Evolutionary conservation across 2,329 filamentous ascomycete species (phyloP).

Genomic region (Alternaria postmessia): DNA sequence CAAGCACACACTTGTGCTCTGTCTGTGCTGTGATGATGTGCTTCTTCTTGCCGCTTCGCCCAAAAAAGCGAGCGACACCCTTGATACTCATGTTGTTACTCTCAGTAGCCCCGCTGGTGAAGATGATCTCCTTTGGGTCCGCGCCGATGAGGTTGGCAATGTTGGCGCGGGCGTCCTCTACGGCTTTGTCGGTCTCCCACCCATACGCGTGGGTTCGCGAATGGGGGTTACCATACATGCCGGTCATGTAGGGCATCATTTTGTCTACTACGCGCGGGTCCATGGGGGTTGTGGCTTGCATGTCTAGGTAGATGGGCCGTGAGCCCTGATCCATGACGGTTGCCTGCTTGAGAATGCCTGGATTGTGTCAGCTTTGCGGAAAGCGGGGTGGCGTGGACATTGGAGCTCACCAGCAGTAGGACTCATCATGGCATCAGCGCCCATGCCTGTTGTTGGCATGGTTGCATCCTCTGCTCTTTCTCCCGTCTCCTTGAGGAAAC

Average conservation of each 20-base stretch:
- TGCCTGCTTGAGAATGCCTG: slow-evolving; percentile 86
- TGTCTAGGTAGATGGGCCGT: slow-evolving; percentile 95
- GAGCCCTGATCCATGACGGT: slow-evolving; percentile 92
- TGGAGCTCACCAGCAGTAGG: slow-evolving; percentile 70
- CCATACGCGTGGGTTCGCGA: slow-evolving; percentile 97
- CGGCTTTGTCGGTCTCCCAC: slow-evolving; percentile 96
- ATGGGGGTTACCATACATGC: slow-evolving; percentile 95
- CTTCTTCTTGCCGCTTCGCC: slow-evolving; percentile 92
- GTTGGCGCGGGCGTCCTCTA: slow-evolving; percentile 84
- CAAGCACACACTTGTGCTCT: slow-evolving; percentile 98
- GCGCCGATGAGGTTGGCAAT: slow-evolving; percentile 89
- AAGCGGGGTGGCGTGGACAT: slow-evolving; percentile 9
- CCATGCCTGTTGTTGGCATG: slow-evolving; percentile 66
- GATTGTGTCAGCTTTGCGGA: slow-evolving; percentile 22
- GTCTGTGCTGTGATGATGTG: slow-evolving; percentile 98
- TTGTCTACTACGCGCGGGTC: slow-evolving; percentile 94
- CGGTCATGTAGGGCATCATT: slow-evolving; percentile 94
- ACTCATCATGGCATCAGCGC: slow-evolving; percentile 75
- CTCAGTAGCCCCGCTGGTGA: slow-evolving; percentile 97
- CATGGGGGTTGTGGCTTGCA: slow-evolving; percentile 95
- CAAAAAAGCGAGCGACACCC: slow-evolving; percentile 95
- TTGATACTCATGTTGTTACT: slow-evolving; percentile 99
- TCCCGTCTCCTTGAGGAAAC: slow-evolving; percentile 70
- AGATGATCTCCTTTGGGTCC: slow-evolving; percentile 97
- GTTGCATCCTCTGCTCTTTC: slow-evolving; percentile 63